A percentile compares a stretch with the other conserved stretches of the same genome.
Evolutionary conservation across 2,329 filamentous ascomycete species (phyloP).

Genomic region (Pseudogymnoascus sp.): DNA sequence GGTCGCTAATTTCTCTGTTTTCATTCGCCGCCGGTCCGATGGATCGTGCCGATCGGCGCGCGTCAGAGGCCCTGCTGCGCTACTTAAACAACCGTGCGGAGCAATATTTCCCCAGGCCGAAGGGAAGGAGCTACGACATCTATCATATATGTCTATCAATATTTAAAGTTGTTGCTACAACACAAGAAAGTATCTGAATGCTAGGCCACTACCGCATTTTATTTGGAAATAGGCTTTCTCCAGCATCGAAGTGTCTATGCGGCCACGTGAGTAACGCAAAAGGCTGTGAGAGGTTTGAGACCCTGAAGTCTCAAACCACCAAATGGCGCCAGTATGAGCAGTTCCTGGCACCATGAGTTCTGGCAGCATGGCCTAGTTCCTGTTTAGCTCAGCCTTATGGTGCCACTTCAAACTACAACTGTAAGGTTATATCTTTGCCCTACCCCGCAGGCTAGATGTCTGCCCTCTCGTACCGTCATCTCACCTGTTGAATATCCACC

Average conservation of each 20-base stretch:
- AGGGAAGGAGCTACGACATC: neutral
- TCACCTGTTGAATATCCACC: neutral
- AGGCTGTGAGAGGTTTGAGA: neutral
- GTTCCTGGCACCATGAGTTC: neutral
- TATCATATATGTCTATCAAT: neutral
- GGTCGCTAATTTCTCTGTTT: neutral
- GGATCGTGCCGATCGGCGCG: neutral
- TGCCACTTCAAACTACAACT: neutral
- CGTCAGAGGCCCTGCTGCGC: neutral
- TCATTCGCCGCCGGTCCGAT: neutral
- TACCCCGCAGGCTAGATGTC: neutral
- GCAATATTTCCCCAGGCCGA: neutral
- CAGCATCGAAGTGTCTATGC: neutral
- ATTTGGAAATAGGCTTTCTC: neutral
- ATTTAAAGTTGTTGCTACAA: neutral
- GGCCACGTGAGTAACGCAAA: neutral
- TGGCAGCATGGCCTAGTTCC: neutral
- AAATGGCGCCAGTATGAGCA: neutral
- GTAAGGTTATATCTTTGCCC: neutral
- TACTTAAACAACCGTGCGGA: constrained; percentile 4
- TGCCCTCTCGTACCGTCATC: neutral
- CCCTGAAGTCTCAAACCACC: neutral
- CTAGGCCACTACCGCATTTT: neutral
- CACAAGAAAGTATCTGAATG: too few relatives aligned
- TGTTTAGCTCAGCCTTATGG: neutral